Conservation (phyloP, 1,284 basidiomycete species). For the Puccinia polysora region DNA sequence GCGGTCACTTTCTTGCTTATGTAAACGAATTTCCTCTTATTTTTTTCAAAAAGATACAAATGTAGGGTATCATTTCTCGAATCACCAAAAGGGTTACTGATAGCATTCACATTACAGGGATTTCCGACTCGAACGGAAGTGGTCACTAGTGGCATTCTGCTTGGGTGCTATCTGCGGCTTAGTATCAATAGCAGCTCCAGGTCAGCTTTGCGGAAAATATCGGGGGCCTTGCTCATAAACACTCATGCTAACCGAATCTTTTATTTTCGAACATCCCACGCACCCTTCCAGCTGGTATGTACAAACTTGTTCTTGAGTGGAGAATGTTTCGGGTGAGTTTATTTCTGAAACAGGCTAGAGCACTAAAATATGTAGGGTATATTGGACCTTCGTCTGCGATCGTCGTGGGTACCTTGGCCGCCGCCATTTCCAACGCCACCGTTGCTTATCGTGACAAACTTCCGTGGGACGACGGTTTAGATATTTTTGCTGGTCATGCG, state of each 20-base stretch:
- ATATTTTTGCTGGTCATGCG: conserved; percentile 51
- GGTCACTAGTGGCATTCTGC: conserved; percentile 80
- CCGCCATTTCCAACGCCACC: conserved; percentile 74
- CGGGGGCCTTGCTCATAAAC: too few relatives aligned
- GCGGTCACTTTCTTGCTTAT: conserved; percentile 84
- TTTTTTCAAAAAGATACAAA: conserved; percentile 68
- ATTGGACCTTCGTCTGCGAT: conserved; percentile 62
- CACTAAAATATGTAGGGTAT: conserved; percentile 41
- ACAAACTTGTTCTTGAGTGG: background rate
- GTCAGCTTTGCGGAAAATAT: conserved; percentile 12
- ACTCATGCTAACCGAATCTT: too few relatives aligned
- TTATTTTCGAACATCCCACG: background rate
- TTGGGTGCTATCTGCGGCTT: conserved; percentile 75
- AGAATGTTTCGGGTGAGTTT: too few relatives aligned
- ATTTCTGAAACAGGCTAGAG: background rate
- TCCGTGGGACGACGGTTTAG: conserved; percentile 70
- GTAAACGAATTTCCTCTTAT: too few relatives aligned
- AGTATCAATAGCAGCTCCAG: conserved; percentile 75
- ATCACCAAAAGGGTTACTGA: conserved; percentile 44
- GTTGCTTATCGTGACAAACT: conserved; percentile 67
- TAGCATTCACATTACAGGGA: conserved; percentile 51
- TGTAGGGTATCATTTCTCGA: conserved; percentile 52
- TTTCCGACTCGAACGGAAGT: conserved; percentile 56
- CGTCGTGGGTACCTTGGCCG: conserved; percentile 68
- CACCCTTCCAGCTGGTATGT: conserved; percentile 6